Conservation (phyloP, 2,329 filamentous ascomycete species). For the Trichoderma polysporum region DNA sequence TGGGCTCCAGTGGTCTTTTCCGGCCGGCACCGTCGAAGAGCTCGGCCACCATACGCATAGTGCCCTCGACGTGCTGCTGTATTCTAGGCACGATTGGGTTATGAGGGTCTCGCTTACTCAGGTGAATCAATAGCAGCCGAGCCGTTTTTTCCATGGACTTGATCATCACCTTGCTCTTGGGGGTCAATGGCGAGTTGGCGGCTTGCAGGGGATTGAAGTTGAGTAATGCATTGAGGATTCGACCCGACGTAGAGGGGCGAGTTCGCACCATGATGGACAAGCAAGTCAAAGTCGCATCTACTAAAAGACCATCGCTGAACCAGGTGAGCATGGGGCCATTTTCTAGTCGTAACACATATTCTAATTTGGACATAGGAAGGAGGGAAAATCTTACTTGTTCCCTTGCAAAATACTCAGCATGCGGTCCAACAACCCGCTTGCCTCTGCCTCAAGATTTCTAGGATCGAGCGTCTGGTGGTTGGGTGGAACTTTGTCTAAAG, state of each 20-base stretch:
- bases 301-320: constrained; percentile 75
- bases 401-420: constrained; percentile 84
- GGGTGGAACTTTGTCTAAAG: constrained; percentile 78
- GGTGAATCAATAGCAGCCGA: constrained; percentile 76
- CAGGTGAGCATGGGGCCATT: neutral
- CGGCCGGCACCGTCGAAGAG: constrained; percentile 74
- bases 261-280: constrained; percentile 79
- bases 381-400: constrained; percentile 60
- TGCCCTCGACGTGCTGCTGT: constrained; percentile 80
- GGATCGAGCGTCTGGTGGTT: constrained; percentile 79
- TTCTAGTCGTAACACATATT: neutral
- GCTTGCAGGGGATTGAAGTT: constrained; percentile 90
- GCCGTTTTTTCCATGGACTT: constrained; percentile 96
- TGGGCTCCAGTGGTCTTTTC: constrained; percentile 71
- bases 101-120: constrained; percentile 81
- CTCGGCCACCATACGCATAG: constrained; percentile 75
- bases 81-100: constrained; percentile 75
- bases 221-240: constrained; percentile 80
- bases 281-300: constrained; percentile 90
- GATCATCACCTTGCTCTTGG: constrained; percentile 76
- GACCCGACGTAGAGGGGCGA: constrained; percentile 76
- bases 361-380: constrained; percentile 19
- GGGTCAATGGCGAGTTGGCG: constrained; percentile 72
- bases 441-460: constrained; percentile 85
- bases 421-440: constrained; percentile 84